Conservation (phyloP, 306 rosid genomes). For the Dryas alaskensis region DNA sequence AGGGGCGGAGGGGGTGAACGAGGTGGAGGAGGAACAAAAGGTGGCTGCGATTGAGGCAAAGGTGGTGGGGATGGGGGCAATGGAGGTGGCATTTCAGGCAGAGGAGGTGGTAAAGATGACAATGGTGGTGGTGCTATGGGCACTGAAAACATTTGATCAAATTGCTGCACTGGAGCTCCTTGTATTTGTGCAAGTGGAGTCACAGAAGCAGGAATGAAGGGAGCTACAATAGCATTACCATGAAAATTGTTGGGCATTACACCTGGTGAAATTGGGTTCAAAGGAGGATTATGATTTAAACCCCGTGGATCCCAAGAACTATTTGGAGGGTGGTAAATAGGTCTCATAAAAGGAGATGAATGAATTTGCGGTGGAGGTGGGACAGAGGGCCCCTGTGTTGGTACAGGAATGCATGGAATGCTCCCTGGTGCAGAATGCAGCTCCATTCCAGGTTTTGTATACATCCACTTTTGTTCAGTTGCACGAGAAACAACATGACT, state of each 20-base stretch:
- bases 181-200: constrained; percentile 80
- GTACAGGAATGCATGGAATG: constrained; percentile 45
- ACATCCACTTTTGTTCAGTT: constrained; percentile 35
- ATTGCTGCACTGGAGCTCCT: constrained; percentile 66
- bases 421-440: constrained; percentile 47
- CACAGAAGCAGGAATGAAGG: constrained; percentile 81
- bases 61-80: constrained; percentile 79
- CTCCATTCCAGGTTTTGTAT: constrained; percentile 40
- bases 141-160: constrained; percentile 55
- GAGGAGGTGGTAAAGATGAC: constrained; percentile 67
- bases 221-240: constrained; percentile 52
- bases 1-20: constrained; percentile 59
- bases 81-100: constrained; percentile 74
- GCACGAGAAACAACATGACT: constrained; percentile 31
- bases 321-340: constrained; percentile 69
- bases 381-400: constrained; percentile 57
- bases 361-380: constrained; percentile 78
- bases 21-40: constrained; percentile 81
- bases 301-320: constrained; percentile 76
- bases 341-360: constrained; percentile 58
- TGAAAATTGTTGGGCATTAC: constrained; percentile 53
- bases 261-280: constrained; percentile 52
- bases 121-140: constrained; percentile 54
- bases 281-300: constrained; percentile 60
- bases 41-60: constrained; percentile 74